Evolutionary conservation across 441 rosid species (phyloP).

Genomic region (Euphorbia schlechtendalii): DNA sequence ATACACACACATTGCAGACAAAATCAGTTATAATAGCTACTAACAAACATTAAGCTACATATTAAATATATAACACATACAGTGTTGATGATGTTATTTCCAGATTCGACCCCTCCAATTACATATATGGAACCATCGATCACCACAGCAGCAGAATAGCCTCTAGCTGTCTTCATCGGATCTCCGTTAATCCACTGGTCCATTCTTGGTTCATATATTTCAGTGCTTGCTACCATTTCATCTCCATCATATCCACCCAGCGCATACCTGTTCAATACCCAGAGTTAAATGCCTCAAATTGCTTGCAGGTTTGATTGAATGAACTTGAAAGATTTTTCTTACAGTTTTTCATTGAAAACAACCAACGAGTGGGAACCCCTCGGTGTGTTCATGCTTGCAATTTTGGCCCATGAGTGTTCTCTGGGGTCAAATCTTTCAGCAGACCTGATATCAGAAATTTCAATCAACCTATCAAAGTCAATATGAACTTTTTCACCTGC

Average conservation of each 20-base stretch:
- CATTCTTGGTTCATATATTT: constrained; percentile 57
- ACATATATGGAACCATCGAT: constrained; percentile 48
- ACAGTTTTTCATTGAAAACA: constrained; percentile 75
- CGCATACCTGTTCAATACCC: constrained; percentile 45
- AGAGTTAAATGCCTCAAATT: background rate
- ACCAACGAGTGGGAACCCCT: constrained; percentile 81
- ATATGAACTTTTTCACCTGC: too few species aligned
- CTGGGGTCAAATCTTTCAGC: constrained; percentile 94
- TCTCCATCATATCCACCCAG: constrained; percentile 72
- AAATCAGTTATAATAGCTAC: too few species aligned
- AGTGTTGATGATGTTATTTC: constrained; percentile 35
- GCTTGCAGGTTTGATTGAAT: background rate
- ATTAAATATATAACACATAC: constrained; percentile 32
- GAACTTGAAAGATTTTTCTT: constrained; percentile 22
- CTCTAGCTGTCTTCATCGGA: constrained; percentile 61
- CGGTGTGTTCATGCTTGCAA: constrained; percentile 57
- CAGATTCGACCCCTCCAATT: constrained; percentile 51
- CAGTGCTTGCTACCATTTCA: constrained; percentile 57
- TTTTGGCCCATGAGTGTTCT: constrained; percentile 75
- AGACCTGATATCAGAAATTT: constrained; percentile 39
- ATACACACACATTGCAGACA: background rate
- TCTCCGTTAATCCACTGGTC: constrained; percentile 63
- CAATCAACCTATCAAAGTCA: background rate
- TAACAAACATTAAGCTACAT: too few species aligned
- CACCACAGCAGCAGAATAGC: constrained; percentile 64